Percentiles rank a stretch among this genome's conserved stretches.
These are phyloP conservation scores for Yamagishiella unicocca DNA, from an alignment of 139 green algal genomes.

Conservation along the genomic window DNA sequence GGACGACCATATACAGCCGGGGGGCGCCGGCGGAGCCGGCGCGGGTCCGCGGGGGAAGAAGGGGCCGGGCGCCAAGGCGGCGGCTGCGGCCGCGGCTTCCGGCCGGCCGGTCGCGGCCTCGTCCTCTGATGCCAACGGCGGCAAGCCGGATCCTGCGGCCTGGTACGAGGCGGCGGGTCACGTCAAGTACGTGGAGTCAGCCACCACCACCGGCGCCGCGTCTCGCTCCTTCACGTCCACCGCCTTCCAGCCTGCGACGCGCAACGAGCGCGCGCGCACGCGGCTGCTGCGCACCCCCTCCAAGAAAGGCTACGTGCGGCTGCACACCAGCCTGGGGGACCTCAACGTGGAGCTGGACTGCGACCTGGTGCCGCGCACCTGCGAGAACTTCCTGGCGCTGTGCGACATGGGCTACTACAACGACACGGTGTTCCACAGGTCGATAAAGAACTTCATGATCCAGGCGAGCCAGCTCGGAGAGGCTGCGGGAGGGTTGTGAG, in stretches of 20 bases:
- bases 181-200: slow-evolving; percentile 58
- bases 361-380: slow-evolving; percentile 89
- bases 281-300: slow-evolving; percentile 80
- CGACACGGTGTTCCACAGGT: slow-evolving; percentile 90
- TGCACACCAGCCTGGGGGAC: slow-evolving; percentile 81
- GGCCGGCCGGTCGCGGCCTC: neutral
- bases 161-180: slow-evolving; percentile 62
- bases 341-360: slow-evolving; percentile 95
- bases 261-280: slow-evolving; percentile 69
- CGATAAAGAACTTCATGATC: slow-evolving; percentile 97
- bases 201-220: slow-evolving; percentile 44
- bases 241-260: slow-evolving; percentile 66
- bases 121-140: slow-evolving; percentile 29
- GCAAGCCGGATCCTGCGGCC: slow-evolving; percentile 49
- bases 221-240: slow-evolving; percentile 90
- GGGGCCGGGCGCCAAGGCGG: neutral
- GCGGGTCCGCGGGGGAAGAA: neutral
- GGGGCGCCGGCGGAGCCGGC: slow-evolving; percentile 21
- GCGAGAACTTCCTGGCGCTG: slow-evolving; percentile 97
- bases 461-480: slow-evolving; percentile 68
- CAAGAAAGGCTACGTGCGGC: slow-evolving; percentile 84
- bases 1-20: slow-evolving; percentile 65
- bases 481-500: no score
- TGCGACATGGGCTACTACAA: slow-evolving; percentile 93
- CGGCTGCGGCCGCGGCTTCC: neutral